Evolutionary conservation across 257 asterid genomes (phyloP).

Genomic region (Linaria vulgaris): DNA sequence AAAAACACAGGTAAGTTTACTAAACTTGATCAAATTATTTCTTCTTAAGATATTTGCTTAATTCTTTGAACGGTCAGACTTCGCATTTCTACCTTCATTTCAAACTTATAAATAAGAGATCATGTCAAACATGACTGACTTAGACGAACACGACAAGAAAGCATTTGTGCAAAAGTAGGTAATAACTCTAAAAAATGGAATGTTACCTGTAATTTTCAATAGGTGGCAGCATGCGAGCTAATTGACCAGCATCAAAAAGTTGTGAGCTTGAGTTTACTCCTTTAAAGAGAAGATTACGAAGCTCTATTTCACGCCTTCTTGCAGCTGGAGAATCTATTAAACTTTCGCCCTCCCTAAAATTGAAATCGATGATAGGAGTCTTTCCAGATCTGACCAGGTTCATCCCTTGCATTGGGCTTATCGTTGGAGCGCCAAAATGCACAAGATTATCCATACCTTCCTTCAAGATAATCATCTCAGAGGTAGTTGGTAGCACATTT

Average conservation of each 20-base stretch:
- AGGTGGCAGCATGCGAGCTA: conserved; percentile 26
- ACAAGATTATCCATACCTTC: conserved; percentile 14
- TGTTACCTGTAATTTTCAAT: conserved; percentile 38
- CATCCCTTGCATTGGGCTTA: conserved; percentile 11
- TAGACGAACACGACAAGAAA: not conserved
- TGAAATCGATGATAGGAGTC: conserved; percentile 7
- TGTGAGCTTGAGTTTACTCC: conserved; percentile 14
- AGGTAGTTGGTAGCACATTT: not conserved
- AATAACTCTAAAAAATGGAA: too few relatives aligned
- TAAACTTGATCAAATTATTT: not conserved
- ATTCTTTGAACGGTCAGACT: not conserved
- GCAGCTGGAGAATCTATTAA: conserved; percentile 15
- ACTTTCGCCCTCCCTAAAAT: conserved; percentile 1
- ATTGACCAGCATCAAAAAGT: conserved; percentile 24
- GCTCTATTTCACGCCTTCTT: conserved; percentile 21
- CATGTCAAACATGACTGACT: not conserved
- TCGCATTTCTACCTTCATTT: not conserved
- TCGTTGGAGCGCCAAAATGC: conserved; percentile 14
- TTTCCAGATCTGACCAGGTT: not conserved
- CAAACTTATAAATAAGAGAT: not conserved
- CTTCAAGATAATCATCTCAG: not conserved
- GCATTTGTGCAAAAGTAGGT: conserved; percentile 6
- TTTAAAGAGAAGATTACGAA: conserved; percentile 23
- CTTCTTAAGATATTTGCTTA: too few relatives aligned
- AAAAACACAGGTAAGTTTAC: not conserved